Conservation (phyloP, 768 basidiomycete species). For the Lentinula lateritia region DNA sequence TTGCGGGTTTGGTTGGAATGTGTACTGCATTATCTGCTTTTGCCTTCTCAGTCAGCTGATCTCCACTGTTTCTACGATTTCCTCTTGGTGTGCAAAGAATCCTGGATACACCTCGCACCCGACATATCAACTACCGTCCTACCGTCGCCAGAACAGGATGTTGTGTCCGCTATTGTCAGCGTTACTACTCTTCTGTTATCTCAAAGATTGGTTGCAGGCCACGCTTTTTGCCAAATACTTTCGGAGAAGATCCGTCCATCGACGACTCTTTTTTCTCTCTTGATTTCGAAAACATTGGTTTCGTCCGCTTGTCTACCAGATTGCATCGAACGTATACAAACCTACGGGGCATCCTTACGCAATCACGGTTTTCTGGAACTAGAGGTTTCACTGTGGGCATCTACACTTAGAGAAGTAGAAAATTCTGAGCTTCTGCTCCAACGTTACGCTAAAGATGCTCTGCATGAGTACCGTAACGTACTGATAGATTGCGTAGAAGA, state of each 20-base stretch:
- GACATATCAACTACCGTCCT: neutral
- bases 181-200: conserved; percentile 1
- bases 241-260: conserved; percentile 22
- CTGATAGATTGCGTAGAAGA: conserved; percentile 43
- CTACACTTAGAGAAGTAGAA: conserved; percentile 44
- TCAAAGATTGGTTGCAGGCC: too few relatives aligned
- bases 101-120: neutral
- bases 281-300: conserved; percentile 11
- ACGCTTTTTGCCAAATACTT: conserved; percentile 15
- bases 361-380: conserved; percentile 29
- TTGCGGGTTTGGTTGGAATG: conserved; percentile 1
- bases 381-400: conserved; percentile 50
- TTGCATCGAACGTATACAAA: conserved; percentile 2
- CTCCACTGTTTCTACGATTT: neutral
- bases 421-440: conserved; percentile 16
- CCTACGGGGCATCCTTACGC: conserved; percentile 20
- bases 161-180: neutral
- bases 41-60: neutral
- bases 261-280: conserved; percentile 15
- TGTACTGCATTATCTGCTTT: neutral
- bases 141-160: neutral
- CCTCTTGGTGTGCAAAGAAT: neutral
- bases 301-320: neutral
- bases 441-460: conserved; percentile 16
- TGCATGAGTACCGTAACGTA: conserved; percentile 29